Base-by-base conservation (phyloP, 441 rosid species). In the Cnidoscolus chayamansa region DNA sequence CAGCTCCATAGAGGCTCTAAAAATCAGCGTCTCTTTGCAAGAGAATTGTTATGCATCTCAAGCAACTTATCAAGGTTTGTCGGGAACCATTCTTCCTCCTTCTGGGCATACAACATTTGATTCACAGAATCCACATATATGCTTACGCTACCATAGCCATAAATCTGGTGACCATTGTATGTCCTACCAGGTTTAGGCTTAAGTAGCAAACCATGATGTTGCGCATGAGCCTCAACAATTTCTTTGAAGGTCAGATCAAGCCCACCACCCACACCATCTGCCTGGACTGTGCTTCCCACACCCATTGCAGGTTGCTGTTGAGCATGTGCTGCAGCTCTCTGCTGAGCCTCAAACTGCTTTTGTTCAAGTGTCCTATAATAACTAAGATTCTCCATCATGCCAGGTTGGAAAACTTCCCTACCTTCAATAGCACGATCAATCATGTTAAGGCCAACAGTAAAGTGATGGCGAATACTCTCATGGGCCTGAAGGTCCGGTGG, bases 401-500 rank as follows among this genome's bases (percentile, higher is more conserved):
- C 86, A 73, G 97, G 97, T 69, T 90, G 90, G 70, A 81, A 84
- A 58, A 92, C 88, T 72, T 87, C 88, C 71, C 81, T 71, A 55
- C 97, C 90, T 74, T 89, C 97, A 66, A 85, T 83, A 31, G 94
- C 90, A 78, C 84, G 86, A 76, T 82, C 83, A 86, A 94, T 84
- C 97, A 94, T 92, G 71, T 86, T 83, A 31, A 94, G 89, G 63
- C 93, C 98, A 40, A 72, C 69, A 31, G 76, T 83, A 58, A 94
- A 88, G 78, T 94, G 97, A 55, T 81, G 79, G 7, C 92, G 80
- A 67, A 94, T 88, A 68, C 82, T 90, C 79, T 85, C 96, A 63
- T 90, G 90, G 45, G 96, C 89, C 71, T 76, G 86, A 76, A 94
- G 94, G 79, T 89, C 98, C 45, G 82, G 85, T 4, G 98, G 98